Evolutionary conservation across 2,329 filamentous ascomycete species (phyloP), one percentile per base, ranked within the genome.

Genomic region (Daldinia sp.): DNA sequence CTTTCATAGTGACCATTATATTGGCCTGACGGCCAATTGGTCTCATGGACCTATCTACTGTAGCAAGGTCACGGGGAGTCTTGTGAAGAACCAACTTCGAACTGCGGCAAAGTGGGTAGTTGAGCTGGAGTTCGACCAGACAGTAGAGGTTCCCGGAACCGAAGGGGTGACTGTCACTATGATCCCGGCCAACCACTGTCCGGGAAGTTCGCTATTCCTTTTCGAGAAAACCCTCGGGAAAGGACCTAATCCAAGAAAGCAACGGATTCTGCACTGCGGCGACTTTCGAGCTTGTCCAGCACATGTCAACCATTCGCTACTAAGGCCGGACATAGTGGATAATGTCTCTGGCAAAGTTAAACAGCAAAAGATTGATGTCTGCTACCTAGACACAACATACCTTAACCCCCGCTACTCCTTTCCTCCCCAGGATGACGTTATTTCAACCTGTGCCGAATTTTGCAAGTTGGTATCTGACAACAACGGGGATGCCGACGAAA

Each of bases 1-100:
- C 78, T 99, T 98, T 73, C 96, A 99, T 80, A 98, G 94, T 75
- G 96, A 99, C 78, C 96, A 99, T 78, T 99, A 99, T 75, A 90
- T 98, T 37, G 96, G 96, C 1, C 83, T 99, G 10, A 96, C 93
- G 10, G 89, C 92, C 6, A 93, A 86, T 35, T 99, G 96, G 96
- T 89, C 85, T 42, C 94, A 99, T 78, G 96, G 96, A 0, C 95
- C 94, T 0, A 98, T 99, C 55, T 99, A 97, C 76, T 98, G 96
- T 82, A 98, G 95, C 77, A 91, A 90, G 73, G 92, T 97, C 13
- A 99, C 96, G 0, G 96, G 88, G 0, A 97, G 97, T 74, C 85
- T 99, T 2, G 93, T 98, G 37, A 90, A 91, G 68, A 92, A 92
- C 74, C 94, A 98, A 79, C 84, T 99, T 6, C 88, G 89, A 48